Conservation (phyloP, 257 asterid species). For the Nyctanthes arbortristis region DNA sequence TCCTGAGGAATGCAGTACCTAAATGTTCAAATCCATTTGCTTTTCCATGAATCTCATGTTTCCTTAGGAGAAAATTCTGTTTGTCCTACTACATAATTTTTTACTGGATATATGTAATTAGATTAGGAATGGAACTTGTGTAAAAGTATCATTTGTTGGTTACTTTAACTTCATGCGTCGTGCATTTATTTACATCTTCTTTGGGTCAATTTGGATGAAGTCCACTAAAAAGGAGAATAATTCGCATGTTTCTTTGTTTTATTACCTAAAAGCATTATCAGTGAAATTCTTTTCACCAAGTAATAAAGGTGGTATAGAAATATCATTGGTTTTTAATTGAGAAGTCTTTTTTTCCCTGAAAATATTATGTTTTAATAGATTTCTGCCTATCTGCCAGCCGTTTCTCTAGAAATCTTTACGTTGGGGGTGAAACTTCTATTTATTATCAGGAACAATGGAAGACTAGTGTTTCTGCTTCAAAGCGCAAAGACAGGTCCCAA, state of each 20-base stretch:
- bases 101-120: not conserved
- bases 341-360: constrained; percentile 16
- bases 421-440: not conserved
- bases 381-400: too few relatives aligned
- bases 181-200: not conserved
- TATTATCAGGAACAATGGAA: constrained; percentile 85
- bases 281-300: not conserved
- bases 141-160: not conserved
- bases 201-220: not conserved
- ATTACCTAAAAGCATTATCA: not conserved
- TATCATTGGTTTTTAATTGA: not conserved
- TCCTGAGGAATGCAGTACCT: not conserved
- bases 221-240: not conserved
- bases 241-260: not conserved
- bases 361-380: not conserved
- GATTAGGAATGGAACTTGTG: not conserved
- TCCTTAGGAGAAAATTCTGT: not conserved
- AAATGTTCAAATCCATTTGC: not conserved
- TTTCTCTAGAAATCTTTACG: too few relatives aligned
- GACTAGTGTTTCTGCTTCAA: constrained; percentile 55
- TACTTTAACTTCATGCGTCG: not conserved
- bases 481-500: constrained; percentile 73
- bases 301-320: not conserved
- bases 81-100: not conserved
- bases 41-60: not conserved